A percentile compares a stretch with the other conserved stretches of the same genome.
phyloP scores from a whole-genome alignment of 495 filamentous ascomycete genomes.

The Tuber magnatum region DNA sequence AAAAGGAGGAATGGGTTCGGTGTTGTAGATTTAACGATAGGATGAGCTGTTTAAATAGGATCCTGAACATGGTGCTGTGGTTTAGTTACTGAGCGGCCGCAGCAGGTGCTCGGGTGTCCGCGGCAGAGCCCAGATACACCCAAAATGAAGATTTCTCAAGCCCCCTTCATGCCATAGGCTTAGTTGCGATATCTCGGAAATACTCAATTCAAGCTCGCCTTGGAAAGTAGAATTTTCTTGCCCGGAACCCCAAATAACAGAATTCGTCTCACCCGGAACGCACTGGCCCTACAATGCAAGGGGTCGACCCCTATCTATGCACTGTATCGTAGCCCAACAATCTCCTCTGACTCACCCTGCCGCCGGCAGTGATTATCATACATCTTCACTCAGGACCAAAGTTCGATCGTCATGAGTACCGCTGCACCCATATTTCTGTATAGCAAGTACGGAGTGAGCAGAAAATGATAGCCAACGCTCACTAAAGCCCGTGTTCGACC shows the following conservation, averaged over 20 bases:
- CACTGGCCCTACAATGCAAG: neutral
- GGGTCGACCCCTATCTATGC: too few relatives aligned
- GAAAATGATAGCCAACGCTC: too few relatives aligned
- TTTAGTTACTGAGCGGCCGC: neutral
- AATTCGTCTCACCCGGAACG: neutral
- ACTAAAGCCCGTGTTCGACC: too few relatives aligned
- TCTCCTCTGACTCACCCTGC: too few relatives aligned
- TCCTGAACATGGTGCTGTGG: neutral
- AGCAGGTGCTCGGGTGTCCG: neutral
- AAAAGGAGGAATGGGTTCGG: neutral
- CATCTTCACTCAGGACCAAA: too few relatives aligned
- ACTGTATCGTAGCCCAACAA: neutral
- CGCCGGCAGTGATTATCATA: too few relatives aligned
- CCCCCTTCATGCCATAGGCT: neutral
- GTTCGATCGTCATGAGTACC: too few relatives aligned
- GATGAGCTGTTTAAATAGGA: neutral
- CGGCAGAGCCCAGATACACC: neutral
- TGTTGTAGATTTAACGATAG: neutral
- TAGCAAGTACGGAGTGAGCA: too few relatives aligned
- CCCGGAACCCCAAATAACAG: too few relatives aligned
- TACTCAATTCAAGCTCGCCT: neutral
- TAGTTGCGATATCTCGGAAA: neutral
- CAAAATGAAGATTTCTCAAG: neutral
- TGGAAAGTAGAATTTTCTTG: neutral
- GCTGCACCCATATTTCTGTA: too few relatives aligned